These are phyloP conservation scores for Acmispon strigosus DNA, from an alignment of 306 rosid genomes.

Conservation along the genomic window DNA sequence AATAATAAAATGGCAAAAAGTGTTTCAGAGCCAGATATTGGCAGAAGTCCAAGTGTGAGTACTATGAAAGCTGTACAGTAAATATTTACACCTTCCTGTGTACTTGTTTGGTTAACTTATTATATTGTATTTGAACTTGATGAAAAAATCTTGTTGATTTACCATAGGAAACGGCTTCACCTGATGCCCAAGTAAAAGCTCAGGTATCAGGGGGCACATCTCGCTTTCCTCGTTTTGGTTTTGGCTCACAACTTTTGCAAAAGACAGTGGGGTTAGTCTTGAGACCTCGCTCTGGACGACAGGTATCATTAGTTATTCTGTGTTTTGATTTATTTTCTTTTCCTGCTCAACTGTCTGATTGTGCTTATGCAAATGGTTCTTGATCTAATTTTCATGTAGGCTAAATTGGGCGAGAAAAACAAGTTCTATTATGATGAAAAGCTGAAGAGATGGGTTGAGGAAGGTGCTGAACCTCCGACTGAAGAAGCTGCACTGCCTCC, in stretches of 20 bases:
- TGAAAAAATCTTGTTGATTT: conserved; percentile 32
- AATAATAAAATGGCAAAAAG: conserved; percentile 55
- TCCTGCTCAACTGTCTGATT: neutral
- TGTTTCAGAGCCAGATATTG: conserved; percentile 90
- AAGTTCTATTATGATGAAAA: conserved; percentile 90
- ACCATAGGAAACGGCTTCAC: conserved; percentile 41
- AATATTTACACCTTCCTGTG: conserved; percentile 4
- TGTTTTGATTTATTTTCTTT: neutral
- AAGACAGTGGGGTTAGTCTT: conserved; percentile 72
- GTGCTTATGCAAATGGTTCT: conserved; percentile 12
- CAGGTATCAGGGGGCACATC: conserved; percentile 53
- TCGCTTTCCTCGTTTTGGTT: conserved; percentile 73
- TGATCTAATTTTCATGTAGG: conserved; percentile 41
- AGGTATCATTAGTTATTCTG: conserved; percentile 42
- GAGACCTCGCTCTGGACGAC: conserved; percentile 64
- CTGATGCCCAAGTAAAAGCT: conserved; percentile 52
- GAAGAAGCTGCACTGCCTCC: conserved; percentile 74
- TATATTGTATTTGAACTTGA: neutral
- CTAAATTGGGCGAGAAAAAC: conserved; percentile 80
- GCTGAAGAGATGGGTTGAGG: conserved; percentile 89
- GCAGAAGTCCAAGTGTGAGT: conserved; percentile 62
- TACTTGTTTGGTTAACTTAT: conserved; percentile 1
- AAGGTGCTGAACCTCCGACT: conserved; percentile 70
- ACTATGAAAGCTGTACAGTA: neutral
- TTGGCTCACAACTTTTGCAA: conserved; percentile 69